Evolutionary conservation across 1,284 basidiomycete species (phyloP), one percentile per base, ranked within the genome.

Genomic region (Fomitopsis pinicola): DNA sequence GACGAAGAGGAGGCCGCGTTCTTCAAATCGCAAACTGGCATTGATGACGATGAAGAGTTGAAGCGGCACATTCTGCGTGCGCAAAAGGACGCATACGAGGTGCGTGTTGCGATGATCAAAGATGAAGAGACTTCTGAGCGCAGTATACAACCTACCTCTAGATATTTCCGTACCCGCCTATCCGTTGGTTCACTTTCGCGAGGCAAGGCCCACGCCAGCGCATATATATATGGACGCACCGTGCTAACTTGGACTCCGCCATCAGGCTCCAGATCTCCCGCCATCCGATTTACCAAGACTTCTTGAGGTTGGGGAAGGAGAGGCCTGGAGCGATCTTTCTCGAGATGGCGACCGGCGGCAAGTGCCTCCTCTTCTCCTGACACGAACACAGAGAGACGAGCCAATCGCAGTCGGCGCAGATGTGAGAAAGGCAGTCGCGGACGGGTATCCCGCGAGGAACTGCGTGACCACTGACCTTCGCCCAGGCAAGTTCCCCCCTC

Each of bases 301-400:
- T 77, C 5, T 67, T 84, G 1, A 66, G 75, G 48, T 70, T 83
- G 1, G 71, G 73, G 0, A 68, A 70, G 26, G 71, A 75, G 6
- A 75, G 74, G 17, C 61, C 72, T 15, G 72, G 74, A 46, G 79
- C 82, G 3, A 76, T 86, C 38, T 69, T 83, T 9, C 70, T 85
- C 2, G 77, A 79, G 50, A 66, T 77, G 14, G 38, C 9, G 14
- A 82, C 80, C 65, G 82, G 81, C 66, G 82, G 83, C 84, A 63
- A 68, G 80, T 71, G 17, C n/a, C n/a, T 22, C 22, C 22, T n/a
- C 22, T 9, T 35, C 17, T 30, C 42, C 26, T 15, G 9, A 46
- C 19, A 28, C 15, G 26, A 19, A 28, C 17, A 2, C 22, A 22
- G 2, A 22, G 22, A 22, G 22, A 22, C 48, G 75, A 7, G 35